A percentile compares a stretch with the other conserved stretches of the same genome.
phyloP scores from a whole-genome alignment of 352 stramenopile genomes.

The Halophytophthora batemanensis region DNA sequence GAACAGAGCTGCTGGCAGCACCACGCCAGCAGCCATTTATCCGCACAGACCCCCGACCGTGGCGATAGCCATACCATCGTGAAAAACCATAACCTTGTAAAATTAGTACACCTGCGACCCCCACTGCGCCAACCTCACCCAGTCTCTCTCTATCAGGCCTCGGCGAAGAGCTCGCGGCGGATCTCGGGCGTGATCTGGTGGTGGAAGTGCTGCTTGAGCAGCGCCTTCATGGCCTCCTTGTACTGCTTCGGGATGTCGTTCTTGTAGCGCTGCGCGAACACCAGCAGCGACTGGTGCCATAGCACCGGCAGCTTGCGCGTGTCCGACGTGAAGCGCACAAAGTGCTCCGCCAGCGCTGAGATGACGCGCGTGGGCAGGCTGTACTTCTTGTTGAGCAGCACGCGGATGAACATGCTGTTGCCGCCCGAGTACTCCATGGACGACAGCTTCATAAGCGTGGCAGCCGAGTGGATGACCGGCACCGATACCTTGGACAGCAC shows the following conservation, averaged over 20 bases:
- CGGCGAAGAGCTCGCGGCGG: constrained; percentile 94
- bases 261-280: constrained; percentile 99
- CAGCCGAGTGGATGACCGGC: constrained; percentile 97
- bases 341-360: constrained; percentile 95
- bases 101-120: background rate
- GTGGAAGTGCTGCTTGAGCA: constrained; percentile 91
- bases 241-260: constrained; percentile 94
- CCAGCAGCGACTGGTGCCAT: constrained; percentile 98
- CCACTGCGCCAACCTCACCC: too few relatives aligned
- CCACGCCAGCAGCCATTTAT: too few relatives aligned
- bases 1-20: too few relatives aligned
- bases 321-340: constrained; percentile 90
- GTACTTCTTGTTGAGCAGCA: constrained; percentile 99
- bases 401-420: constrained; percentile 98
- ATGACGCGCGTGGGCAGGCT: constrained; percentile 97
- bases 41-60: too few relatives aligned
- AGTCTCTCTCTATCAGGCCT: constrained; percentile 34
- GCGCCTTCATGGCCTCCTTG: constrained; percentile 93
- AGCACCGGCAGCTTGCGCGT: constrained; percentile 93
- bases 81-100: background rate
- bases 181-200: constrained; percentile 99
- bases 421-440: constrained; percentile 96
- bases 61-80: background rate
- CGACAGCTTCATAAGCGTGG: constrained; percentile 98
- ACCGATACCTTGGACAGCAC: constrained; percentile 98